Conservation (phyloP, 352 stramenopile species). For the Achlya hypogyna region DNA sequence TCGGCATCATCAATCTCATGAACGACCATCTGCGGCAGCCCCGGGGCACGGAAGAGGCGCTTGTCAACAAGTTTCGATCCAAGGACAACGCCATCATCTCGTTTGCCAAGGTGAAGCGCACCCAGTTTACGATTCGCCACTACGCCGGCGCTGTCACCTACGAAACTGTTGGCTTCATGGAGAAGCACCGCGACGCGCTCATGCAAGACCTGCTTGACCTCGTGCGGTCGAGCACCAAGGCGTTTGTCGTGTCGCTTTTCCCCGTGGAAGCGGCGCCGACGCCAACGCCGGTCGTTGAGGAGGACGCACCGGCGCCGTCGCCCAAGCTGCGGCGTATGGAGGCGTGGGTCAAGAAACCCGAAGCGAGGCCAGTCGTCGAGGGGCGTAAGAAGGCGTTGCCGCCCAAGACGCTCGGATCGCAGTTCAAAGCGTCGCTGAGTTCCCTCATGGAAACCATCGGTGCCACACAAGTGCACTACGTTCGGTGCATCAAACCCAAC, state of each 20-base stretch:
- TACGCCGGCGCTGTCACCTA: constrained; percentile 94
- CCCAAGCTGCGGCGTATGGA: neutral
- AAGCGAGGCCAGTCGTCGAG: neutral
- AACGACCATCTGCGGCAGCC: constrained; percentile 82
- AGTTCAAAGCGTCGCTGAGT: constrained; percentile 77
- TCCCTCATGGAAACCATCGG: constrained; percentile 84
- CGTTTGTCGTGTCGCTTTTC: constrained; percentile 66
- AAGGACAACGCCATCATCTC: constrained; percentile 68
- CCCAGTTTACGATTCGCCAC: constrained; percentile 93
- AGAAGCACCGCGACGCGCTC: constrained; percentile 94
- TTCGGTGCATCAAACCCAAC: constrained; percentile 86
- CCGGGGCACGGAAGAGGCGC: constrained; percentile 74
- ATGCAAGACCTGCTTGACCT: constrained; percentile 92
- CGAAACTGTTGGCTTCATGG: constrained; percentile 91
- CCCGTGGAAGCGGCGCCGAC: constrained; percentile 17
- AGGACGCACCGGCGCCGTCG: neutral
- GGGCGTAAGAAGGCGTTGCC: constrained; percentile 11
- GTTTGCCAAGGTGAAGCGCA: constrained; percentile 83
- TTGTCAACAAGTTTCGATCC: constrained; percentile 82
- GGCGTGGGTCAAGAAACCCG: constrained; percentile 4
- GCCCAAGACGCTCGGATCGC: constrained; percentile 64
- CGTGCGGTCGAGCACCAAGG: constrained; percentile 62
- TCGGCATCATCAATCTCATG: constrained; percentile 83
- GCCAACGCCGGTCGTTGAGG: constrained; percentile 19
- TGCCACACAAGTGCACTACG: constrained; percentile 78